Conservation (phyloP, 2,329 filamentous ascomycete species). For the Acarospora socialis region DNA sequence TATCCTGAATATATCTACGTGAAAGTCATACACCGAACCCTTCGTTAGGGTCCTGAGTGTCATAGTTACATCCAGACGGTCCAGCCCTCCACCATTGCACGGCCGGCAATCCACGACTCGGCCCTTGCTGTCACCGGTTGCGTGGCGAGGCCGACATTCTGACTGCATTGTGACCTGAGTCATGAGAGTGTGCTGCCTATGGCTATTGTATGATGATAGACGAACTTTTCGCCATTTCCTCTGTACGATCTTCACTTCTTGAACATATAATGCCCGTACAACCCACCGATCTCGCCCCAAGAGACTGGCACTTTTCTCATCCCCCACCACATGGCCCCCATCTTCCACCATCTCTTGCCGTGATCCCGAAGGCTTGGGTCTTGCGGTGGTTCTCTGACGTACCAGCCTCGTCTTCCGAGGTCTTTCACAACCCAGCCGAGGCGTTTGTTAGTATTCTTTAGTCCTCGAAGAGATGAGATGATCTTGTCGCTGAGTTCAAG, state of each 20-base stretch:
- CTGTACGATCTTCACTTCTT: constrained; percentile 28
- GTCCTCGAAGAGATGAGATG: constrained; percentile 49
- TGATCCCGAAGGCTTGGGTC: constrained; percentile 24
- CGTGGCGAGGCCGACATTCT: no score
- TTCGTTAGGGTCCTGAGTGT: no score
- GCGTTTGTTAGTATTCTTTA: constrained; percentile 43
- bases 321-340: constrained; percentile 72
- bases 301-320: constrained; percentile 55
- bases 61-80: no score
- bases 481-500: constrained; percentile 60
- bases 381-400: constrained; percentile 31
- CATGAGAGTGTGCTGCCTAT: no score
- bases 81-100: no score
- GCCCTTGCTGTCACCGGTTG: no score
- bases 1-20: no score
- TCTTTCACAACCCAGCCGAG: constrained; percentile 60
- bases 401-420: constrained; percentile 55
- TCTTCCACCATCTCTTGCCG: constrained; percentile 48
- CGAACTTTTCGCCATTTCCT: no score
- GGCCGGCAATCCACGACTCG: no score
- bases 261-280: constrained; percentile 47
- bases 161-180: no score
- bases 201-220: no score
- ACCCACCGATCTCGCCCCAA: constrained; percentile 40
- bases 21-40: no score